Base-by-base conservation (phyloP, 202 grass and related monocot species). In the Brachypodium distachyon region DNA sequence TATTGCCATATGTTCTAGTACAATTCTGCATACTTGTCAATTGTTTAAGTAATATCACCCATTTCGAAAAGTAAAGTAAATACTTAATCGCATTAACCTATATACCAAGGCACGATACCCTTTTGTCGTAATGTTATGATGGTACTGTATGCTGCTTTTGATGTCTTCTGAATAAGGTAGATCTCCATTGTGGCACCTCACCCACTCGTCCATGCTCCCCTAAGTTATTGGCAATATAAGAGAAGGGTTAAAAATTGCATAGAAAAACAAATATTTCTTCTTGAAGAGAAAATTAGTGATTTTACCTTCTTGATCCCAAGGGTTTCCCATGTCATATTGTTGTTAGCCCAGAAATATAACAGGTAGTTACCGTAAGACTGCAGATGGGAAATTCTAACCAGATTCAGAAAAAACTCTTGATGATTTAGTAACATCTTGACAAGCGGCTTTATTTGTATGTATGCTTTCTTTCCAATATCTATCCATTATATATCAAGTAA, bases 301-400 rank as follows among this genome's bases (percentile, higher is more conserved):
- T 39, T 34, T 76, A 90, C 88, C 79, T 80, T 76, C 25, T 66
- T 75, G 42, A 90, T 90, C 26, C 83, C 79, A 3, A 90, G 83
- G 31, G 69, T 55, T 61, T 64, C 43, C 27, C 61, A 64, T 6
- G 54, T 71, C 21, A 53, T 18, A 37, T 80, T 76, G 61, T 9
- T 63, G 26, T 90, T 90, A 9, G 83, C 88, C 88, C 83, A 90
- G 14, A 77, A 90, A 68, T 90, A 90, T 23, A 75, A 90, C 1
- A 87, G n/a, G 76, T 90, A 90, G 7, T 48, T 49, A 22, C 19
- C 42, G 32, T 69, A 69, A 2, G 0, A 31, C 66, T 69, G 42
- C 19, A 19, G 42, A 48, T 69, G 25, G 33, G n/a, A n/a, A 47
- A 48, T 29, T 19, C 5, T 8, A 69, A 31, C 26, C 18, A 3